These are phyloP conservation scores for Lodderomyces margitis DNA, from an alignment of 1,139 yeast species.

Conservation along the genomic window DNA sequence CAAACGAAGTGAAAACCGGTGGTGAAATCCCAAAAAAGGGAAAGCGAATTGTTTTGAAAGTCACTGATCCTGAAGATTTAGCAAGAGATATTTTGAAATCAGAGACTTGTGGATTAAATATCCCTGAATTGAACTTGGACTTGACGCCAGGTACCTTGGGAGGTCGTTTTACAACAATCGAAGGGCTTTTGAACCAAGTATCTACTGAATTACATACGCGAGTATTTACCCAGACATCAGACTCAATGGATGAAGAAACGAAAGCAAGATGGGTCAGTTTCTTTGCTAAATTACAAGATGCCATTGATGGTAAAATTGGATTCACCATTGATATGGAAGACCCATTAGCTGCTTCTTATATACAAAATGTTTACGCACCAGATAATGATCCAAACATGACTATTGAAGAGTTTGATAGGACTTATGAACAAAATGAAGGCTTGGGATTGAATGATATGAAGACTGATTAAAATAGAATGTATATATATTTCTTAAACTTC, in stretches of 20 bases:
- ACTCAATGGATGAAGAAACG: slow-evolving; percentile 82
- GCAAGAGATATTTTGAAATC: slow-evolving; percentile 93
- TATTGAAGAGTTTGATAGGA: slow-evolving; percentile 86
- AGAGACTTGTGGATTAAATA: slow-evolving; percentile 81
- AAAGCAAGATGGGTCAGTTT: slow-evolving; percentile 79
- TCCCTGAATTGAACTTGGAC: slow-evolving; percentile 89
- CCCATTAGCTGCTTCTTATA: slow-evolving; percentile 91
- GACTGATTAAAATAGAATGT: slow-evolving; percentile 25
- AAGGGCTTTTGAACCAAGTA: slow-evolving; percentile 88
- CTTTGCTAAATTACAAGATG: slow-evolving; percentile 71
- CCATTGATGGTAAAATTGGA: slow-evolving; percentile 77
- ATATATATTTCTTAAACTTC: slow-evolving; percentile 4
- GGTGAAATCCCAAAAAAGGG: slow-evolving; percentile 93
- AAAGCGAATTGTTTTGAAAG: slow-evolving; percentile 64
- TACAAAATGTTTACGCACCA: slow-evolving; percentile 97
- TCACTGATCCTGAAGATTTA: slow-evolving; percentile 91
- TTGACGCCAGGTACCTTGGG: slow-evolving; percentile 96
- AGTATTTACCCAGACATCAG: slow-evolving; percentile 84
- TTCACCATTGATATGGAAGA: slow-evolving; percentile 90
- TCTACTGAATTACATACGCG: slow-evolving; percentile 82
- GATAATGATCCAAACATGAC: slow-evolving; percentile 96
- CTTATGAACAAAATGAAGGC: slow-evolving; percentile 83
- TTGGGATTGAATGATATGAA: slow-evolving; percentile 86
- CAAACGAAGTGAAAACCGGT: slow-evolving; percentile 98
- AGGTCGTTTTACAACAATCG: slow-evolving; percentile 95